These are phyloP conservation scores for Trichoderma sp. DNA, from an alignment of 2,329 filamentous ascomycete species.

Conservation along the genomic window DNA sequence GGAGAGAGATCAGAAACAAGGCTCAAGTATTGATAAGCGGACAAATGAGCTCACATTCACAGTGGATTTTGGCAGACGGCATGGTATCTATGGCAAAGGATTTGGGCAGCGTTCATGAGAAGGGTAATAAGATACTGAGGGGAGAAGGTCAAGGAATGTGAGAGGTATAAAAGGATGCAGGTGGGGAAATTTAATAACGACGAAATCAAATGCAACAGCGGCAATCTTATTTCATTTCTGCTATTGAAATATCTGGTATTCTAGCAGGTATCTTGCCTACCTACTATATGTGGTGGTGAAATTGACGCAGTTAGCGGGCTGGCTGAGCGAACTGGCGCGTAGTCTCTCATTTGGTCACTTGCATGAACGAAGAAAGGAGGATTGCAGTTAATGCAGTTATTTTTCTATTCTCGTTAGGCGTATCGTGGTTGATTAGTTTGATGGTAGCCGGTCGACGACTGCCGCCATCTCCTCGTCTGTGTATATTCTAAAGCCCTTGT, in stretches of 20 bases:
- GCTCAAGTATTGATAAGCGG: not conserved
- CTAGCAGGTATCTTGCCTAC: not conserved
- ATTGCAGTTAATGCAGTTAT: not conserved
- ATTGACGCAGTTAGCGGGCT: not conserved
- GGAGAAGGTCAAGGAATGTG: not conserved
- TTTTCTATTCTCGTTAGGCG: conserved; percentile 24
- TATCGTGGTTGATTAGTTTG: conserved; percentile 50
- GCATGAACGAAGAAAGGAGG: not conserved
- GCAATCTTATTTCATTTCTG: not conserved
- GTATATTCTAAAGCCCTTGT: conserved; percentile 98
- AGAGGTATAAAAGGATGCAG: not conserved
- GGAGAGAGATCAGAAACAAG: not conserved
- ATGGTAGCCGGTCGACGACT: conserved; percentile 80
- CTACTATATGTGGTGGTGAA: not conserved
- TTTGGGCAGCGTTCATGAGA: not conserved
- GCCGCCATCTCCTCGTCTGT: conserved; percentile 94
- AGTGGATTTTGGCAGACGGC: not conserved
- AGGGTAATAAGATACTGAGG: not conserved
- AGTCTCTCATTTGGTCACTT: not conserved
- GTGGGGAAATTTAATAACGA: not conserved
- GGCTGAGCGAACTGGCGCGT: not conserved
- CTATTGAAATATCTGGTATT: not conserved
- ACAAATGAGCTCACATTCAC: not conserved
- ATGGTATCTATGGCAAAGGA: not conserved
- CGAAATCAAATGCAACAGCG: not conserved